Evolutionary conservation across 495 filamentous ascomycete genomes (phyloP), one percentile per base, ranked within the genome.

Genomic region (Hyaloscypha finlandica): DNA sequence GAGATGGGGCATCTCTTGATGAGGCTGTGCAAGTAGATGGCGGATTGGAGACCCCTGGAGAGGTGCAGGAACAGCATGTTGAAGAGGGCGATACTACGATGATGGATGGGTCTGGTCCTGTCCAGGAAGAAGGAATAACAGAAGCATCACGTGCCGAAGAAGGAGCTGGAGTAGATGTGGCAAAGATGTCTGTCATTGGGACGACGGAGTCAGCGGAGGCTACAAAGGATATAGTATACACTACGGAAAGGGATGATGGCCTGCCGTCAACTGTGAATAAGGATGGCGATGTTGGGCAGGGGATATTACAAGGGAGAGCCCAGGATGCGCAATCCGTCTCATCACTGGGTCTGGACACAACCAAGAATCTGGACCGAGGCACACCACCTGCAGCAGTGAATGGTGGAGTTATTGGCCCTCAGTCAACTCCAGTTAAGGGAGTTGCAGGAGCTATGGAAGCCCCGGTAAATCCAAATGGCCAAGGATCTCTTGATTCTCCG

Each of bases 31-130:
- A 12, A 3, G 20, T 14, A 25, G 20, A 6, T 56, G 53, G 20
- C 53, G 20, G 8, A 16, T 29, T 19, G 53, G 22, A 56, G 16
- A 29, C 3, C 16, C 25, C 6, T 30, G 64, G 54, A n/a, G 30
- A 33, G 33, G 20, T 42, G 4, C 19, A 5, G 19, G 11, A 53
- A 25, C 12, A 20, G 33, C 45, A 32, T 8, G 55, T 31, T n/a
- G 22, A 37, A 20, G 30, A 59, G 3, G 57, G 2, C 1, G 32
- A 37, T 14, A 39, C 22, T 48, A 48, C 42, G 16, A 48, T 48
- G 57, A 32, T 52, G 22, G 60, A 53, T 14, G 19, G 33, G 29
- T 32, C 30, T 53, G 60, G 6, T 53, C 39, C 42, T 33, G 60
- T 9, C 9, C 9, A 4, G 25, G 20, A 8, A 25, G 53, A 25